phyloP scores from a whole-genome alignment of 805 yeast species.

The Isabelozyma pseudorhagii region DNA sequence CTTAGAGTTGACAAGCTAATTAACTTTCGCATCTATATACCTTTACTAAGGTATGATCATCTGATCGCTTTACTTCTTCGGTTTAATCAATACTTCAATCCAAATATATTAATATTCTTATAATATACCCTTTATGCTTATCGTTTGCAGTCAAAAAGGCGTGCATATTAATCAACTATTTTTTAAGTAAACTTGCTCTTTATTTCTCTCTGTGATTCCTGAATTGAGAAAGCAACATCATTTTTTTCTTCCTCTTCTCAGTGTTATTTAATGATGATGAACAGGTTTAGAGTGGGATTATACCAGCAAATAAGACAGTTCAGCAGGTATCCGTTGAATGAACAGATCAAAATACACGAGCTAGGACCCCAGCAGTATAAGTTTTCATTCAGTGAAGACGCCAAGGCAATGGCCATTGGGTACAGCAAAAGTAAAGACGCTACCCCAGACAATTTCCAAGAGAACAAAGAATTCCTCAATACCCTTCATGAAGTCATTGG shows the following conservation, averaged over 20 bases:
- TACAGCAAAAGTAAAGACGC: conserved; percentile 5
- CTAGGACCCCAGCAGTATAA: conserved; percentile 6
- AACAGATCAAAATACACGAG: conserved; percentile 16
- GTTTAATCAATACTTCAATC: neutral
- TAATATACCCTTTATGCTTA: too few species aligned
- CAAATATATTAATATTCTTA: too few species aligned
- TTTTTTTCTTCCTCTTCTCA: neutral
- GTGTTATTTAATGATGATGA: neutral
- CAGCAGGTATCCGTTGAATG: conserved; percentile 10
- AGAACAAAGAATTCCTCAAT: conserved; percentile 24
- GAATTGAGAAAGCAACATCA: neutral
- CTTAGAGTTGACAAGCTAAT: neutral
- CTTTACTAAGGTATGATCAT: neutral
- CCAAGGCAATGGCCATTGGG: conserved; percentile 23
- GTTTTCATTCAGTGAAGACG: conserved; percentile 17
- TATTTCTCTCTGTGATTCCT: neutral
- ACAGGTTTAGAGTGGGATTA: neutral
- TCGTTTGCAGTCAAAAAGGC: neutral
- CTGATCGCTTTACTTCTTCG: neutral
- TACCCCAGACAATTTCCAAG: conserved; percentile 19
- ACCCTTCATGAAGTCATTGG: conserved; percentile 23
- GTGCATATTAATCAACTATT: neutral
- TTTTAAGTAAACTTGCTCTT: neutral
- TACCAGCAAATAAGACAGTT: neutral
- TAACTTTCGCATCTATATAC: neutral